A percentile compares a stretch with the other conserved stretches of the same genome.
Evolutionary conservation across 768 basidiomycete species (phyloP).

Genomic region (Boletus sp.): DNA sequence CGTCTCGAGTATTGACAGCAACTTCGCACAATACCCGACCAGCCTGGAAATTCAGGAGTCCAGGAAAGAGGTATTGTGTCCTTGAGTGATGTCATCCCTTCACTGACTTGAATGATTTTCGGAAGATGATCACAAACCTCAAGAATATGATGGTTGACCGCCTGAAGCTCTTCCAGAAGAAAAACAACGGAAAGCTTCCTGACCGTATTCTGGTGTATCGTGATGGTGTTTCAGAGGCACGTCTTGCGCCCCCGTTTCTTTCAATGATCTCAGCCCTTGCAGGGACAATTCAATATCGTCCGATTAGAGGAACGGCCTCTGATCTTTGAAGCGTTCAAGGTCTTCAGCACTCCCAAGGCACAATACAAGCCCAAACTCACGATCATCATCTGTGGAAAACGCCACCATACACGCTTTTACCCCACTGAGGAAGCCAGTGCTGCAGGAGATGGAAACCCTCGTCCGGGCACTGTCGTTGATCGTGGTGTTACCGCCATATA

Average conservation of each 20-base stretch:
- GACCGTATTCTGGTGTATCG: conserved; percentile 52
- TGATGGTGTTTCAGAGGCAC: conserved; percentile 80
- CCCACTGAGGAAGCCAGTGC: conserved; percentile 44
- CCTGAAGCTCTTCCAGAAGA: conserved; percentile 38
- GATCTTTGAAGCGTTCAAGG: conserved; percentile 42
- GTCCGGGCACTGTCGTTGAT: conserved; percentile 54
- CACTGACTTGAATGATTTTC: neutral
- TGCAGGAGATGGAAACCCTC: conserved; percentile 49
- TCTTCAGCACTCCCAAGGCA: conserved; percentile 35
- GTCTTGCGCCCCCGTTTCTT: conserved; percentile 1
- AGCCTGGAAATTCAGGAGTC: conserved; percentile 50
- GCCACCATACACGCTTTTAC: conserved; percentile 58
- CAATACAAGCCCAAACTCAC: conserved; percentile 48
- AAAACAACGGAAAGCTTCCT: conserved; percentile 38
- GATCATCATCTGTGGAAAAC: conserved; percentile 56
- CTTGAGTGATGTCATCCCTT: neutral
- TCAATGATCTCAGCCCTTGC: conserved; percentile 10
- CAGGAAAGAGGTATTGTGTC: conserved; percentile 60
- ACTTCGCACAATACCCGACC: conserved; percentile 50
- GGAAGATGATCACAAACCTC: conserved; percentile 49
- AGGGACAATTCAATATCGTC: conserved; percentile 52
- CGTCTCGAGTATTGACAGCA: conserved; percentile 46
- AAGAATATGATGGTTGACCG: conserved; percentile 49
- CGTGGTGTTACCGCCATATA: conserved; percentile 54
- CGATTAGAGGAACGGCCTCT: conserved; percentile 42